Evolutionary conservation across 176 grass and related monocot genomes (phyloP).

Genomic region (Zoysia pacifica): DNA sequence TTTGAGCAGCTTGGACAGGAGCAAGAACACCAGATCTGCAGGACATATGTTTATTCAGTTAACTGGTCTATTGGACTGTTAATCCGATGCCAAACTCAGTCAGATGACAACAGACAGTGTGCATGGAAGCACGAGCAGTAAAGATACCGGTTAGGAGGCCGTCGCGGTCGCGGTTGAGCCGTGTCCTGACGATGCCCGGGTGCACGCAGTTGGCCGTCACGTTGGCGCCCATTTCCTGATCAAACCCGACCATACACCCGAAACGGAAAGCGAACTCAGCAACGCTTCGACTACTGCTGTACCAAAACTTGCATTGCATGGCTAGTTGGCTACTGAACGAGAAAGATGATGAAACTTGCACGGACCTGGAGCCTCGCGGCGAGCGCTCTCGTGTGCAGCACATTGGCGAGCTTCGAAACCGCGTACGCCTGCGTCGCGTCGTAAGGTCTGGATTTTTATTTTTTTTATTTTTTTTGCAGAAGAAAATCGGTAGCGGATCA

Average conservation of each 20-base stretch:
- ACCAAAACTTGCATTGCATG: no score
- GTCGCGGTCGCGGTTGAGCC: slow-evolving; percentile 90
- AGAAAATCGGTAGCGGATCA: not conserved
- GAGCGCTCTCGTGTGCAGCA: slow-evolving; percentile 80
- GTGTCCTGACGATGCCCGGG: slow-evolving; percentile 88
- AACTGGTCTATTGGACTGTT: no score
- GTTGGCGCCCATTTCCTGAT: slow-evolving; percentile 65
- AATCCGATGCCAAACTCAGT: no score
- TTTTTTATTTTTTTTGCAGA: not conserved
- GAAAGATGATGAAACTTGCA: not conserved
- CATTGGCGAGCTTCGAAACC: slow-evolving; percentile 82
- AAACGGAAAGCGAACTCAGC: not conserved
- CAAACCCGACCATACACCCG: not conserved
- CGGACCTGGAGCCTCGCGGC: slow-evolving; percentile 59
- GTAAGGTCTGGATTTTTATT: slow-evolving; percentile 50
- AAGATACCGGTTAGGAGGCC: slow-evolving; percentile 66
- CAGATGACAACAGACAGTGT: no score
- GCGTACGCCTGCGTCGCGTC: slow-evolving; percentile 93
- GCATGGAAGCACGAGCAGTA: not conserved
- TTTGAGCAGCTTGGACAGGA: slow-evolving; percentile 91
- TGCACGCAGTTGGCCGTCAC: slow-evolving; percentile 94
- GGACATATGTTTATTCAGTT: no score
- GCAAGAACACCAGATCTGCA: slow-evolving; percentile 87
- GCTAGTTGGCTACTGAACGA: no score
- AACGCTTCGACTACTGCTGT: not conserved